These are phyloP conservation scores for Mortierella sp. DNA, from an alignment of 371 early-diverging fungal genomes.

Conservation along the genomic window DNA sequence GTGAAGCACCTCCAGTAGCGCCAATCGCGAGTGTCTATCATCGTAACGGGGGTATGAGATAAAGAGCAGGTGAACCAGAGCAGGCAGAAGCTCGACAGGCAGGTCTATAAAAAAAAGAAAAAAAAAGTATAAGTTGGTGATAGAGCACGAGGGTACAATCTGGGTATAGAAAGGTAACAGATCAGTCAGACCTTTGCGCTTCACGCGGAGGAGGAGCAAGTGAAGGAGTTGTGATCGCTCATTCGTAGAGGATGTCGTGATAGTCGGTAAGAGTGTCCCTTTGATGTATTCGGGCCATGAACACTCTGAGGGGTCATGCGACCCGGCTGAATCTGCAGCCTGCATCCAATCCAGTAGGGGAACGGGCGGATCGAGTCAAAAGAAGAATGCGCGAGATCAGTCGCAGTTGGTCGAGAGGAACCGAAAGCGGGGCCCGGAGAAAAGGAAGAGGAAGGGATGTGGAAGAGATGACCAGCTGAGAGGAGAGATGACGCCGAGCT, in stretches of 20 bases:
- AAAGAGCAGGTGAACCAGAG: conserved; percentile 63
- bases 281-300: conserved; percentile 70
- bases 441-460: neutral
- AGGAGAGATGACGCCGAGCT: neutral
- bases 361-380: too few relatives aligned
- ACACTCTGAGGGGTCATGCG: conserved; percentile 57
- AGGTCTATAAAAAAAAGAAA: conserved; percentile 55
- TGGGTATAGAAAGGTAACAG: neutral
- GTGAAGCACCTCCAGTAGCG: conserved; percentile 66
- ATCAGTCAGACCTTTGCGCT: conserved; percentile 61
- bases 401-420: too few relatives aligned
- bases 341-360: conserved; percentile 18
- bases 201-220: conserved; percentile 64
- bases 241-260: conserved; percentile 62
- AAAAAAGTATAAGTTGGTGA: conserved; percentile 1
- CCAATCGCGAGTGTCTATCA: conserved; percentile 68
- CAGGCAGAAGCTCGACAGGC: conserved; percentile 64
- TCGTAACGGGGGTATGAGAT: conserved; percentile 72
- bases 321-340: conserved; percentile 34
- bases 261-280: conserved; percentile 58
- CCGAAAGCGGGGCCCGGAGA: neutral
- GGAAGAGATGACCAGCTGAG: neutral
- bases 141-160: neutral
- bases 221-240: conserved; percentile 68
- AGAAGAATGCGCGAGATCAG: too few relatives aligned